Base-by-base conservation (phyloP, 2,329 filamentous ascomycete genomes). In the Penicillium hesseltinei region DNA sequence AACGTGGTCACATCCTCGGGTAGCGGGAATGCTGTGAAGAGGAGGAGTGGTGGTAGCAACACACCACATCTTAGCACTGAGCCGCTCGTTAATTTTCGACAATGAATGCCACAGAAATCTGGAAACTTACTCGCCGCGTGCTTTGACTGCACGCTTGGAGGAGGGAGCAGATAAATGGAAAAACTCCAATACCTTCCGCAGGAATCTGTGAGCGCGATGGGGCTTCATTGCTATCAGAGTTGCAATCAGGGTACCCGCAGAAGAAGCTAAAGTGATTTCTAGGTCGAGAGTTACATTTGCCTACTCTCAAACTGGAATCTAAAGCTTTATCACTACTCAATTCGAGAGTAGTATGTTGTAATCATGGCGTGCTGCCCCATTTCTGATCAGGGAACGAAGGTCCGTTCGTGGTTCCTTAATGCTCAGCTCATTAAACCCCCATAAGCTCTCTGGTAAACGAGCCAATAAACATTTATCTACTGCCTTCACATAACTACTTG, bases 181-280 rank as follows among this genome's bases (percentile, higher is more conserved):
- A n/a, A 60, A 51, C 9, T 50, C 54, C 36, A 61, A 33, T 17
- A 58, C 42, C 51, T 52, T 58, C 11, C 46, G 54, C 8, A 60
- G 21, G 21, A 60, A 48, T 40, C 39, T 39, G 8, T 46, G 51
- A 25, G 50, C 33, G 27, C 48, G 46, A 13, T 31, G 45, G 15
- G 46, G 17, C 35, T 54, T 57, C 58, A 58, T 58, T 48, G 21
- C 7, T 21, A 27, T 31, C 8, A 17, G 13, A 15, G 21, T 15
- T 25, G 33, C 35, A 50, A n/a, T 2, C n/a, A 13, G 39, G 15
- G 19, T 11, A 35, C 4, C 4, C 27, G 19, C 10, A 21, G 9
- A 23, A 25, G 29, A 17, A 21, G 2, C 4, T 3, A 8, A n/a
- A 36, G 5, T 7, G n/a, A 11, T 11, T 25, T 31, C 3, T 33